Percentiles rank a stretch among this genome's conserved stretches.
Conservation (phyloP, 2,329 filamentous ascomycete genomes). For the Aspergillaceae sp. region DNA sequence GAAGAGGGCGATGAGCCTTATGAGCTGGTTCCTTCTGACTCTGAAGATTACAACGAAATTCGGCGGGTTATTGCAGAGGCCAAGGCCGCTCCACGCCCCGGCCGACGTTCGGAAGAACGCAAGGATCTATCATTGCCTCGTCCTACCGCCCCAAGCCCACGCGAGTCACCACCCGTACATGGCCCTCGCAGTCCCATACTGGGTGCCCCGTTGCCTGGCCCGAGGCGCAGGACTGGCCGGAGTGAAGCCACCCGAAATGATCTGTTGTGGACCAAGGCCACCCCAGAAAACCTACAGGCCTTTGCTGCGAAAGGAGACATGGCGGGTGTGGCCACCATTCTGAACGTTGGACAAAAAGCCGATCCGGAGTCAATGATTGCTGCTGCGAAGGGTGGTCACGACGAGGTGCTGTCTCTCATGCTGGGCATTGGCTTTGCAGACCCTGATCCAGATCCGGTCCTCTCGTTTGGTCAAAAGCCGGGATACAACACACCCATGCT, state of each 20-base stretch:
- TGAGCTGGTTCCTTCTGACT: constrained; percentile 66
- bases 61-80: constrained; percentile 58
- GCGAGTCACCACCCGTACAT: constrained; percentile 35
- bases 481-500: constrained; percentile 88
- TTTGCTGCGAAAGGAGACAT: constrained; percentile 44
- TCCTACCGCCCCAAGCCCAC: constrained; percentile 38
- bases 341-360: constrained; percentile 45
- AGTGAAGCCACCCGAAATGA: constrained; percentile 44
- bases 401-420: constrained; percentile 72
- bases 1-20: constrained; percentile 87
- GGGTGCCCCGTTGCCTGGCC: constrained; percentile 18
- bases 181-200: constrained; percentile 30
- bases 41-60: constrained; percentile 73
- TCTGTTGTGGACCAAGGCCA: constrained; percentile 44
- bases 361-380: constrained; percentile 85
- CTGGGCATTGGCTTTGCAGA: constrained; percentile 59
- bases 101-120: constrained; percentile 37
- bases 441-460: constrained; percentile 62
- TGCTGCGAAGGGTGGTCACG: constrained; percentile 84
- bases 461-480: constrained; percentile 48
- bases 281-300: constrained; percentile 40
- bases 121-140: constrained; percentile 35
- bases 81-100: constrained; percentile 46
- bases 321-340: constrained; percentile 41
- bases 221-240: constrained; percentile 38